Conservation (phyloP, 345 rosid species). For the Toxicodendron radicans region DNA sequence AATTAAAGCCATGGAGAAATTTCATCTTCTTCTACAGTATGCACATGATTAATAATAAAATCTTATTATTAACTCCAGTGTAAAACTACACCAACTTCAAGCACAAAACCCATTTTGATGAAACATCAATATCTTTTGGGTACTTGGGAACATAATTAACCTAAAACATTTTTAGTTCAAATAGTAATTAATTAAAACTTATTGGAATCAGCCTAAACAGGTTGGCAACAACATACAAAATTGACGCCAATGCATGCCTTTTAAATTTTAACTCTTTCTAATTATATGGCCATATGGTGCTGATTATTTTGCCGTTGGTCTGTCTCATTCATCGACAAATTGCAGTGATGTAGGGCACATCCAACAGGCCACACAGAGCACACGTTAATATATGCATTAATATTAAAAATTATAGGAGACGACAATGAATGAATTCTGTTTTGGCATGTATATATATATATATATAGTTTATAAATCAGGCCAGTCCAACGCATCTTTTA, state of each 20-base stretch:
- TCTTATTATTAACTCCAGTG: neutral
- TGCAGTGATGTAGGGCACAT: constrained; percentile 26
- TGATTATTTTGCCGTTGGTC: constrained; percentile 39
- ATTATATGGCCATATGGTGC: neutral
- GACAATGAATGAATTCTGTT: neutral
- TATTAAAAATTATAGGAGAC: neutral
- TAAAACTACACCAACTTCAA: neutral
- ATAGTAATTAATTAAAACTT: too few relatives aligned
- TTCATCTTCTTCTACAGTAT: too few relatives aligned
- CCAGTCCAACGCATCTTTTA: neutral
- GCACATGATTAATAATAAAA: neutral
- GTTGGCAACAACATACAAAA: constrained; percentile 10
- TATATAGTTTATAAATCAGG: neutral
- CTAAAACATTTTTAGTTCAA: too few relatives aligned
- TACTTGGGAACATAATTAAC: neutral
- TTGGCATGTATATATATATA: neutral
- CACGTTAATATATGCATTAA: constrained; percentile 11
- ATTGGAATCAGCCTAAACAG: neutral
- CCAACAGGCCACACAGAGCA: constrained; percentile 1
- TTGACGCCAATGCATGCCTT: too few relatives aligned
- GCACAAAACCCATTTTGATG: too few relatives aligned
- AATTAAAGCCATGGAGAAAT: neutral
- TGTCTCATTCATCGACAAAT: constrained; percentile 35
- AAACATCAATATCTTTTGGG: neutral
- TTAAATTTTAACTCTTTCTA: too few relatives aligned